Base-by-base conservation (phyloP, 768 basidiomycete species). In the Pisolithus tinctorius region DNA sequence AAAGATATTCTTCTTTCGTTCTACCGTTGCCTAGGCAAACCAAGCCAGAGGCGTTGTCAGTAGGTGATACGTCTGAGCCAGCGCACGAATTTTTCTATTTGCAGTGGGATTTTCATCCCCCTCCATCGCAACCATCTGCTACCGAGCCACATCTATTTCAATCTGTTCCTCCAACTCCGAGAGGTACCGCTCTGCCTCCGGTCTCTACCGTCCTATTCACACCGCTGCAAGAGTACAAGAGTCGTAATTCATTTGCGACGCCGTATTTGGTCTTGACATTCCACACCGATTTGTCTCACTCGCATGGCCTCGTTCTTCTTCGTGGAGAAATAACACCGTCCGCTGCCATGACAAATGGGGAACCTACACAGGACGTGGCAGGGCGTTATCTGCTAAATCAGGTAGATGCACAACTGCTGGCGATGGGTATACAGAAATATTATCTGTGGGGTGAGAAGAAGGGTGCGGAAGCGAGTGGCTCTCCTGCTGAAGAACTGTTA, bases 161-260 rank as follows among this genome's bases (percentile, higher is more conserved):
- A 42, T 65, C 71, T 53, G 63, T 53, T 58, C 30, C 50, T 59
- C 17, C 60, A 53, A 30, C 53, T 54, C 13, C 51, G 59, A 26
- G 56, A 6, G 14, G 60, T 5, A 60, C 63, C 13, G 56, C 66
- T 10, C 80, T 81, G 57, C 79, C 81, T 14, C 74, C 71, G 47
- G 71, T 70, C 2, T 81, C 93, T 6, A 93, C 93, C 0, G 76
- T 95, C 48, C 75, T 98, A 34, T 95, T 95, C 73, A 93, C 96
- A 0, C 89, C 94, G 2, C 75, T 98, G 40, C 85, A 88, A 58
- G 95, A 97, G 70, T 99, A 91, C 79, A 95, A 96, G 67, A 69
- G 82, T 51, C 83, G 87, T 38, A 77, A 78, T 48, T 77, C 85
- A 16, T 97, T 86, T 66, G 88, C 96, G 6, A 93, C 92, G 4